Conservation (phyloP, 352 stramenopile species). For the Globisporangium nodosum region DNA sequence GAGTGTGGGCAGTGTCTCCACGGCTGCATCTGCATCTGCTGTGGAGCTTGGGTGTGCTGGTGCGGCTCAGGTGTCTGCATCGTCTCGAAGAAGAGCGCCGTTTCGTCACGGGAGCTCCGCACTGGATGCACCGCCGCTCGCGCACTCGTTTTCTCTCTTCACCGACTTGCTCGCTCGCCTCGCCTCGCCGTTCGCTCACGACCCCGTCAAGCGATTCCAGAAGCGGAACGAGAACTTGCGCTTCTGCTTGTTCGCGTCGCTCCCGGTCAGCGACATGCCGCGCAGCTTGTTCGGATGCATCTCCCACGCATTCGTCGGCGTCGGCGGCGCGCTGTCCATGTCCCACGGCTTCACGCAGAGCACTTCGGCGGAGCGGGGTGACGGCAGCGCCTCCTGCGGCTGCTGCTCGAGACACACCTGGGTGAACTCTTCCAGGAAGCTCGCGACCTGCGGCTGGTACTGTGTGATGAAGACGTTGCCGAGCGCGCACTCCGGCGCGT, state of each 20-base stretch:
- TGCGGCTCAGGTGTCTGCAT: not conserved
- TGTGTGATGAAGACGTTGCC: slow-evolving; percentile 60
- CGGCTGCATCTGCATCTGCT: not conserved
- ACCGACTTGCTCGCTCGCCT: not conserved
- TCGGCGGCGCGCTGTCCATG: slow-evolving; percentile 22
- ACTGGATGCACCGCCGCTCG: not conserved
- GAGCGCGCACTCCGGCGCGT: slow-evolving; percentile 32
- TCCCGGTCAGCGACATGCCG: slow-evolving; percentile 49
- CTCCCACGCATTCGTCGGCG: slow-evolving; percentile 28
- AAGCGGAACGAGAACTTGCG: slow-evolving; percentile 71
- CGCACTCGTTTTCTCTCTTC: not conserved
- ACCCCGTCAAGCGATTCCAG: slow-evolving; percentile 28
- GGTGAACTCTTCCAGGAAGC: slow-evolving; percentile 56
- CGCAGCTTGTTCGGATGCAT: slow-evolving; percentile 44
- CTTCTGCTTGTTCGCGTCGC: slow-evolving; percentile 49
- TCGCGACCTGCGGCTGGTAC: slow-evolving; percentile 58
- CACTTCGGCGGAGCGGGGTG: slow-evolving; percentile 13
- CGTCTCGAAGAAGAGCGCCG: not conserved
- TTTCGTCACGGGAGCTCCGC: not conserved
- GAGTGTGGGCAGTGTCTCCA: not conserved
- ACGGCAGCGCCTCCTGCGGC: slow-evolving; percentile 2
- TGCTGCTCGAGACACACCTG: slow-evolving; percentile 28
- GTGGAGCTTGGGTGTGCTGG: too few relatives aligned
- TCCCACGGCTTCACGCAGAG: slow-evolving; percentile 17
- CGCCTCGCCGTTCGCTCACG: not conserved